Evolutionary conservation across 352 stramenopile genomes (phyloP), one percentile per base, ranked within the genome.

Genomic region (Globisporangium acanthophoron): DNA sequence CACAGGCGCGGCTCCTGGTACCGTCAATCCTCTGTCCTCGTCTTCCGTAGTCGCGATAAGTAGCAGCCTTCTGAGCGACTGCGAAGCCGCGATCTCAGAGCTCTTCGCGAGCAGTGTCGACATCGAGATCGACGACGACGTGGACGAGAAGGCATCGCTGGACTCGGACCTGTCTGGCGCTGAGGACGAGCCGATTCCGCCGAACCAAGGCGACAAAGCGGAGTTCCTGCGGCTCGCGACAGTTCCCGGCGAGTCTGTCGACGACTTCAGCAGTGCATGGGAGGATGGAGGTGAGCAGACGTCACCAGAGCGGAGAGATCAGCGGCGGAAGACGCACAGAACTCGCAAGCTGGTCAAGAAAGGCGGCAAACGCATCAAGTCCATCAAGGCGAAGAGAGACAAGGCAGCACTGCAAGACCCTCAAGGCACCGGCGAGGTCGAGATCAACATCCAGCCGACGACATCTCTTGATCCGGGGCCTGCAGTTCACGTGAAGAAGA

Each of bases 121-220:
- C 1, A 66, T 71, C 5, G 57, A 67, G 0, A 66, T 71, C 5
- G 56, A 65, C 3, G 54, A 70, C 11, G 51, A 65, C 13, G 2
- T 46, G 7, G 52, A 54, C 1, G 46, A 46, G 18, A 46, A 49
- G 31, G 66, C 47, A 21, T 69, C 61, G 18, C 52, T 73, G 37
- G 76, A 86, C 68, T 89, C 81, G 12, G 81, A 92, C 18, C 52
- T 90, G 2, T 92, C 81, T 2, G 77, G 69, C 11, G 81, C 76
- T 1, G 77, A 82, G 16, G 73, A 92, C 52, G 76, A 88, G 33
- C 72, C 76, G 27, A 85, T 89, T n/a, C 71, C 76, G 61, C 52
- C 47, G 51, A 41, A 40, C 24, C 24, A 35, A 13, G 48, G 48
- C 20, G 21, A 31, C 35, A 31, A 52, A 15, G 41, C 69, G 33